Conservation (phyloP, 441 rosid species). For the Populus hybrid region DNA sequence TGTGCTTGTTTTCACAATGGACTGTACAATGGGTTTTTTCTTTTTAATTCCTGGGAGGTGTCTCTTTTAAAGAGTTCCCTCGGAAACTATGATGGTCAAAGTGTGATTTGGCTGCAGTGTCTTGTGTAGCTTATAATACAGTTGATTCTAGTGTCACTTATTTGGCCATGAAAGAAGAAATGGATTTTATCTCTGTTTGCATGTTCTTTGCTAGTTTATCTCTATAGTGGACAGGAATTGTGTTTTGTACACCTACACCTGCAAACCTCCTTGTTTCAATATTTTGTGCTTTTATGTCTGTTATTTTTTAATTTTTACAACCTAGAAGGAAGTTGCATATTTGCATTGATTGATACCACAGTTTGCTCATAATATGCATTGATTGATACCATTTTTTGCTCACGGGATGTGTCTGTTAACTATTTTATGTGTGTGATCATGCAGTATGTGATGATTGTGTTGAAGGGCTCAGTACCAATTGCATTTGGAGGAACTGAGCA, state of each 20-base stretch:
- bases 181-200: background rate
- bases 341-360: background rate
- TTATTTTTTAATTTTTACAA: background rate
- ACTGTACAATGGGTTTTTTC: background rate
- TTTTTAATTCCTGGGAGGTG: background rate
- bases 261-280: background rate
- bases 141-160: background rate
- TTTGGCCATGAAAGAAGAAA: background rate
- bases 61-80: background rate
- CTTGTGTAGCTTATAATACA: background rate
- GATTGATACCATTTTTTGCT: background rate
- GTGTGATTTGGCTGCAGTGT: background rate
- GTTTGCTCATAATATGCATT: background rate
- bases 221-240: background rate
- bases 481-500: slow-evolving; percentile 90
- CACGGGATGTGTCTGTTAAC: background rate
- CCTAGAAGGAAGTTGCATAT: slow-evolving; percentile 1
- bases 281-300: background rate
- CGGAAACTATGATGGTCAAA: background rate
- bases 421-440: slow-evolving; percentile 5
- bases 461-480: slow-evolving; percentile 95
- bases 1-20: background rate
- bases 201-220: background rate
- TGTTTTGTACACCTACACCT: background rate
- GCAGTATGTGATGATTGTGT: slow-evolving; percentile 96